Base-by-base conservation (phyloP, 257 asterid genomes). In the Mentha longifolia region DNA sequence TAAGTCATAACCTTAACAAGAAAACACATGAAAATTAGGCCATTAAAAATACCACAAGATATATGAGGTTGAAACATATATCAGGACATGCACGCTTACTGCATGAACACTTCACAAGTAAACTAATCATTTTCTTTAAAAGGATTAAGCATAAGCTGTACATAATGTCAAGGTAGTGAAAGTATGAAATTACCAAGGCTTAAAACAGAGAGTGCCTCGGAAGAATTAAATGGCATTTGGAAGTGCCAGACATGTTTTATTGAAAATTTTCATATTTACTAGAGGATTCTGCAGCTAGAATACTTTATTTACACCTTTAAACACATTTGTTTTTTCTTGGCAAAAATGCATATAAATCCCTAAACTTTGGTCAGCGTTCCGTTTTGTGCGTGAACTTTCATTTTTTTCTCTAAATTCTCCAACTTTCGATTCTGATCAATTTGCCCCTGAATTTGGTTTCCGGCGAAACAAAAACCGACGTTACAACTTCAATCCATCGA, bases 11-110 rank as follows among this genome's bases (percentile, higher is more conserved):
- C 76, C 58, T 28, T 33, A 75, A 75, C 77, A 82, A 4, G 56
- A 65, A 69, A 69, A 55, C 30, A 51, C 70, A 82, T 82, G 76
- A 12, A 17, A 69, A 61, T 62, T 59, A 39, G 4, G 35, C 69
- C 25, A 41, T 13, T 49, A 13, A 25, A 37, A 31, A 7, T 39
- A 49, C 37, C 61, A 25, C 54, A 22, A 42, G 31, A n/a, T 46
- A 31, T 22, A 68, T 7, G 37, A 64, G 31, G 43, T 9, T 10
- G 3, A 1, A 17, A 13, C 9, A 16, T 30, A 61, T 33, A 22
- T 10, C 3, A 43, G 37, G 3, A 17, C 56, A 4, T 61, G 45
- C 6, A 22, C 45, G 58, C 0, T 37, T 0, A 15, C 28, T 20
- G 28, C 64, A 54, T 25, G 42, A 6, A 8, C 17, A 37, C 51